These are phyloP conservation scores for Elongisporangium undulatum DNA, from an alignment of 352 stramenopile species.

Conservation along the genomic window DNA sequence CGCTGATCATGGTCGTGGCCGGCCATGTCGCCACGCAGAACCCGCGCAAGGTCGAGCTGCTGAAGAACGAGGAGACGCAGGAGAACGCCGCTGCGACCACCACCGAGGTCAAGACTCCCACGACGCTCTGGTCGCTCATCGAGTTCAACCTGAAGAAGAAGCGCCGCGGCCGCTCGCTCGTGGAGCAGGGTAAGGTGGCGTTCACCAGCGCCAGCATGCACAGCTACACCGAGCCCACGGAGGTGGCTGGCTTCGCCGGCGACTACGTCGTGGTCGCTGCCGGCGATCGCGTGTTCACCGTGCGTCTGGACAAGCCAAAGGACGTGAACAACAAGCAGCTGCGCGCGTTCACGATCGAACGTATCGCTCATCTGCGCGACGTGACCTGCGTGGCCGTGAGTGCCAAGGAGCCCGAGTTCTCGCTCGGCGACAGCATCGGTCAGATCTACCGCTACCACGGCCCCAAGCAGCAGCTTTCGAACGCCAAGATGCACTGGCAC, in stretches of 20 bases:
- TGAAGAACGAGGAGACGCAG: constrained; percentile 10
- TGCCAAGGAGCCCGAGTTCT: constrained; percentile 44
- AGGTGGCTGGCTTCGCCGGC: constrained; percentile 16
- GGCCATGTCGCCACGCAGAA: constrained; percentile 7
- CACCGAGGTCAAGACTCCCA: constrained; percentile 5
- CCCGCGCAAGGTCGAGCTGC: constrained; percentile 8
- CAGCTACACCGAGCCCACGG: constrained; percentile 29
- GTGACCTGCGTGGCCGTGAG: constrained; percentile 62
- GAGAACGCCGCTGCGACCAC: neutral
- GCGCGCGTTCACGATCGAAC: constrained; percentile 28
- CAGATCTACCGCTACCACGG: constrained; percentile 62
- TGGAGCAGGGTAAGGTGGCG: constrained; percentile 36
- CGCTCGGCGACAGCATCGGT: constrained; percentile 55
- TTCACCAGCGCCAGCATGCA: constrained; percentile 54
- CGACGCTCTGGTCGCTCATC: constrained; percentile 43
- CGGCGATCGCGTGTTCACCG: constrained; percentile 27
- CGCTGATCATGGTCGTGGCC: constrained; percentile 56
- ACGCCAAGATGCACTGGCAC: constrained; percentile 83
- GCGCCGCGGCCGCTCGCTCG: constrained; percentile 30
- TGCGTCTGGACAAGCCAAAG: constrained; percentile 22
- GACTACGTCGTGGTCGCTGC: constrained; percentile 53
- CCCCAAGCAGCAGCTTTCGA: constrained; percentile 11
- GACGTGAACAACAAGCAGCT: constrained; percentile 16
- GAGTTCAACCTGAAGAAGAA: constrained; percentile 79
- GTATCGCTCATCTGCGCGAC: constrained; percentile 38